Base-by-base conservation (phyloP, 352 stramenopile species). In the Achlya hypogyna region DNA sequence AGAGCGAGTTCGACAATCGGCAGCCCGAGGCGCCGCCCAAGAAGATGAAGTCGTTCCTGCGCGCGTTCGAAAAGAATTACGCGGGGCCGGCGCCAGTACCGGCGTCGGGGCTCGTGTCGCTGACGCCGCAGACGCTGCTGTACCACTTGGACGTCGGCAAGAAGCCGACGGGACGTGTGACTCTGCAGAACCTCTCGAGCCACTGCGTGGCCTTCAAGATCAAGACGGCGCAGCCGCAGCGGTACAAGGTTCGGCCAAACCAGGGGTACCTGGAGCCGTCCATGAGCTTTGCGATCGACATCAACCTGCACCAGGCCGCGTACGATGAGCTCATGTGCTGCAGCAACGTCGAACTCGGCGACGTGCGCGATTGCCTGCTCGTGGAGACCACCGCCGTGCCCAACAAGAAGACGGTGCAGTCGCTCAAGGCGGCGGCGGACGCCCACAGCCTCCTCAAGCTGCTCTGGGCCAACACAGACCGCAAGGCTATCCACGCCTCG, bases 341-440 rank as follows among this genome's bases (percentile, higher is more conserved):
- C 9, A 52, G 34, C 54, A 64, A 52, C 16, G n/a, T 64, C 31
- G 54, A 64, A 51, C 54, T 64, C 32, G 35, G 35, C 54, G 54
- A 64, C 31, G 47, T 64, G 14, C 54, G 54, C 34, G 54, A 64
- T 38, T 64, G 54, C 40, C 54, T 64, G 9, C 54, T 64, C 32
- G 54, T 64, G 20, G 54, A 64, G 38, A 52, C 54, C 5, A 31
- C 25, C 34, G 47, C 20, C 20, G 23, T 45, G 16, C 22, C 54
- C 31, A 52, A 45, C 31, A 28, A 20, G 10, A 23, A 31, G 32
- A 52, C 22, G 18, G 32, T 38, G 3, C 45, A 27, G 9, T 20
- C 54, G 31, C 54, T 64, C 22, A 35, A 38, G 10, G 54, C 54
- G n/a, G n/a, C 18, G 22, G 52, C 32, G 4, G 31, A 34, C 35